Evolutionary conservation across 352 stramenopile species (phyloP).

Genomic region (Phytophthora podocarpi): DNA sequence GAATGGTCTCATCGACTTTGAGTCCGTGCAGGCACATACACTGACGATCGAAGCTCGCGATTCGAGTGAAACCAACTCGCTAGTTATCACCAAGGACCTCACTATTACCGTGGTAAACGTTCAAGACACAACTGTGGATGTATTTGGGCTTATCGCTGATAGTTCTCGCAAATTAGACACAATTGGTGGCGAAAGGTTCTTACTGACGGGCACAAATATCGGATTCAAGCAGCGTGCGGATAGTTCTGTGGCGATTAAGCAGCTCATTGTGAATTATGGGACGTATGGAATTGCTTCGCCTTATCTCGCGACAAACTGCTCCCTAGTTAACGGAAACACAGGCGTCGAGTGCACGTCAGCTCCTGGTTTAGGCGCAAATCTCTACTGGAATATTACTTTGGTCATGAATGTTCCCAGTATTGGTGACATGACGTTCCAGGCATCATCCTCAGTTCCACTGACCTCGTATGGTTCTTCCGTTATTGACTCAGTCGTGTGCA

Average conservation of each 20-base stretch:
- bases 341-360: slow-evolving; percentile 47
- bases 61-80: slow-evolving; percentile 22
- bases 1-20: slow-evolving; percentile 45
- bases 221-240: slow-evolving; percentile 60
- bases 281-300: slow-evolving; percentile 38
- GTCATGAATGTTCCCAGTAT: slow-evolving; percentile 44
- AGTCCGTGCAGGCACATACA: slow-evolving; percentile 48
- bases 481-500: slow-evolving; percentile 38
- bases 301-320: slow-evolving; percentile 48
- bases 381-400: slow-evolving; percentile 61
- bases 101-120: slow-evolving; percentile 21
- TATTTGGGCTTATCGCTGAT: slow-evolving; percentile 5
- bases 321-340: slow-evolving; percentile 50
- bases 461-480: slow-evolving; percentile 40
- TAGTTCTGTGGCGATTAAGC: slow-evolving; percentile 38
- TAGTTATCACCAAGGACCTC: slow-evolving; percentile 16
- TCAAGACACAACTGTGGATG: slow-evolving; percentile 28
- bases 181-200: slow-evolving; percentile 39
- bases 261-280: slow-evolving; percentile 51
- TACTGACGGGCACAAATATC: slow-evolving; percentile 54
- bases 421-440: slow-evolving; percentile 47
- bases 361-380: slow-evolving; percentile 39
- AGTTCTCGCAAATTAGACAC: slow-evolving; percentile 32
- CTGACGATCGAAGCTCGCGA: slow-evolving; percentile 46
- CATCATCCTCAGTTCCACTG: slow-evolving; percentile 41